Evolutionary conservation across 2,329 filamentous ascomycete genomes (phyloP), one percentile per base, ranked within the genome.

Genomic region (Aureobasidium sp.): DNA sequence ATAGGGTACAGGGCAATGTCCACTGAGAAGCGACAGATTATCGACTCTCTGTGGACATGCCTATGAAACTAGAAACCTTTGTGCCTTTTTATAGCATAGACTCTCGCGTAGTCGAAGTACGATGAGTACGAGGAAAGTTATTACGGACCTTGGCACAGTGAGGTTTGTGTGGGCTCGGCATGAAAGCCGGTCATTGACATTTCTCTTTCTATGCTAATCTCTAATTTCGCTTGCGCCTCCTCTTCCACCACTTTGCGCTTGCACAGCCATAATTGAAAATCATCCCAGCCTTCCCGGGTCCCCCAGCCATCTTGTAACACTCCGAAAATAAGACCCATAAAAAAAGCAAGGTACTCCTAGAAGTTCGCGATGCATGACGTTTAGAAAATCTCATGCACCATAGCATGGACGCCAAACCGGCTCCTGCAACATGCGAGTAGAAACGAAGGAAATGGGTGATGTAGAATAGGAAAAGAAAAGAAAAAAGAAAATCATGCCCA

Each of bases 391-490:
- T 48, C 55, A 48, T 39, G 55, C 55, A 47, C 42, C 53, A 44
- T 44, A 56, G 39, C 52, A 56, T 56, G 51, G 17, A 56, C 39
- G 39, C 39, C 52, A 20, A 15, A 34, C n/a, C 20, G n/a, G 41
- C 39, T 41, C 53, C 53, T 57, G 55, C 41, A 58, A 58, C 55
- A 58, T 48, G 55, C 55, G 34, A 58, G 32, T 58, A 58, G 55
- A 58, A 58, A 58, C 41, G 55, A 58, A 58, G 37, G 55, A 58
- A 58, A 47, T 39, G 32, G 42, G 55, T 48, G 27, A 20, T 58
- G 55, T 48, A 48, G 42, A 58, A 58, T n/a, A 20, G 48, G 44
- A 32, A 44, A 37, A 47, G 44, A 48, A 39, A 37, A 32, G 29
- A 32, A 34, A 34, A n/a, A 39, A n/a, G 13, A 47, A 58, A 42